These are phyloP conservation scores for Psilocybe azurescens DNA, from an alignment of 768 basidiomycete genomes.

Conservation along the genomic window DNA sequence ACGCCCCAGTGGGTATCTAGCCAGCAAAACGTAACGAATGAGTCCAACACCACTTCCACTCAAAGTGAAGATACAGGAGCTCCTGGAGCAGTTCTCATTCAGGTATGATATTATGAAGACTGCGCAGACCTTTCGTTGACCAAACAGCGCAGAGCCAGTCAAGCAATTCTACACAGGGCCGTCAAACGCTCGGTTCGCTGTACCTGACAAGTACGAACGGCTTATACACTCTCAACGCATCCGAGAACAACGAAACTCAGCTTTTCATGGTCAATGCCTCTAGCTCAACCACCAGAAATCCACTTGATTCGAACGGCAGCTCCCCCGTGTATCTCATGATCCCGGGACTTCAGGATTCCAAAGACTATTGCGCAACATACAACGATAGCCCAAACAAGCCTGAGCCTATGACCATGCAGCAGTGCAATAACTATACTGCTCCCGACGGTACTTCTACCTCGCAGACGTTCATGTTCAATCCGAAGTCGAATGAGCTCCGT, in stretches of 20 bases:
- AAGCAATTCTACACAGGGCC: slow-evolving; percentile 13
- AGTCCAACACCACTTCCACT: slow-evolving; percentile 25
- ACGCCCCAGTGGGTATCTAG: slow-evolving; percentile 21
- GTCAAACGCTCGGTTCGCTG: slow-evolving; percentile 26
- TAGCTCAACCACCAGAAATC: neutral
- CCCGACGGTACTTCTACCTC: slow-evolving; percentile 32
- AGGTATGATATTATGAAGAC: slow-evolving; percentile 1
- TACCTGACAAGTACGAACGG: slow-evolving; percentile 25
- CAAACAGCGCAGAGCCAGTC: slow-evolving; percentile 6
- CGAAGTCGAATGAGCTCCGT: slow-evolving; percentile 47
- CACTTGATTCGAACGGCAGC: slow-evolving; percentile 20
- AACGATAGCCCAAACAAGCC: slow-evolving; percentile 53
- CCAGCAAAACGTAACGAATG: slow-evolving; percentile 11
- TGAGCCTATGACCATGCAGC: slow-evolving; percentile 54
- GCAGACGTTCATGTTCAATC: slow-evolving; percentile 66
- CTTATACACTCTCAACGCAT: slow-evolving; percentile 52
- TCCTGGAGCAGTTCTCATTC: slow-evolving; percentile 12
- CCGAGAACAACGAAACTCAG: slow-evolving; percentile 49
- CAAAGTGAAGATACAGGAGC: slow-evolving; percentile 34
- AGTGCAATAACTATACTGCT: slow-evolving; percentile 38
- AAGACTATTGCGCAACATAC: slow-evolving; percentile 66
- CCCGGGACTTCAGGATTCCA: slow-evolving; percentile 28
- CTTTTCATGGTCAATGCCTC: slow-evolving; percentile 41
- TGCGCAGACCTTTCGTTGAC: neutral
- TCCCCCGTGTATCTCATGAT: slow-evolving; percentile 45